Percentiles rank a stretch among this genome's conserved stretches.
Evolutionary conservation across 202 grass and related monocot genomes (phyloP).

Genomic region (Schoenoplectus tabernaemontani): DNA sequence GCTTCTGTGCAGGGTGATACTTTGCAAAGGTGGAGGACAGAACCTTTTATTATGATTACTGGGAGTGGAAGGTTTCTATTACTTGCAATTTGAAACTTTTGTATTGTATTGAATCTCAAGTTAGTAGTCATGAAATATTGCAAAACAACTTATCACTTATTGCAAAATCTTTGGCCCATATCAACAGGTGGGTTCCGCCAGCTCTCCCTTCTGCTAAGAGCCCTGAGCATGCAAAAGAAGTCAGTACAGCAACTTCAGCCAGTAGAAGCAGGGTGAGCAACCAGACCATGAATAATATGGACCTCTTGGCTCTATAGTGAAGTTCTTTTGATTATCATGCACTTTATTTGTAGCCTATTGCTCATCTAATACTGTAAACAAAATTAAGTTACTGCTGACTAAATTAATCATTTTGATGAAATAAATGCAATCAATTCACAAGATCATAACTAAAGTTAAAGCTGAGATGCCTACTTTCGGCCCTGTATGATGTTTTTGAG

Average conservation of each 20-base stretch:
- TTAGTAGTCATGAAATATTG: background rate
- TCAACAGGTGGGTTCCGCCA: conserved; percentile 82
- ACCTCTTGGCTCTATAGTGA: background rate
- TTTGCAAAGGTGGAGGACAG: conserved; percentile 87
- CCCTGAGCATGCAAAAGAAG: conserved; percentile 82
- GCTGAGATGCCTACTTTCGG: background rate
- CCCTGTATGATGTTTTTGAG: background rate
- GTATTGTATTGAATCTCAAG: background rate
- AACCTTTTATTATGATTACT: conserved; percentile 98
- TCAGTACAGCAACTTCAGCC: conserved; percentile 50
- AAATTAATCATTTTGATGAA: background rate
- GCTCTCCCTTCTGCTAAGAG: conserved; percentile 55
- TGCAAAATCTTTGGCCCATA: background rate
- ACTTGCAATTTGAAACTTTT: background rate
- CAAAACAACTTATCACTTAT: background rate
- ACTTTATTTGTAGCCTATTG: background rate
- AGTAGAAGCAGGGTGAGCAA: conserved; percentile 87
- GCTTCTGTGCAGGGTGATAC: conserved; percentile 69
- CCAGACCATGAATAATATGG: conserved; percentile 16
- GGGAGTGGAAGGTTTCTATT: conserved; percentile 76
- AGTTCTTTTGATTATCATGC: background rate
- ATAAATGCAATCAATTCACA: background rate
- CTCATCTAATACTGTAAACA: background rate
- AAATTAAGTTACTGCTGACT: background rate
- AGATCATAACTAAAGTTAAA: background rate